Evolutionary conservation across 345 rosid species (phyloP).

Genomic region (Psidium guajava): DNA sequence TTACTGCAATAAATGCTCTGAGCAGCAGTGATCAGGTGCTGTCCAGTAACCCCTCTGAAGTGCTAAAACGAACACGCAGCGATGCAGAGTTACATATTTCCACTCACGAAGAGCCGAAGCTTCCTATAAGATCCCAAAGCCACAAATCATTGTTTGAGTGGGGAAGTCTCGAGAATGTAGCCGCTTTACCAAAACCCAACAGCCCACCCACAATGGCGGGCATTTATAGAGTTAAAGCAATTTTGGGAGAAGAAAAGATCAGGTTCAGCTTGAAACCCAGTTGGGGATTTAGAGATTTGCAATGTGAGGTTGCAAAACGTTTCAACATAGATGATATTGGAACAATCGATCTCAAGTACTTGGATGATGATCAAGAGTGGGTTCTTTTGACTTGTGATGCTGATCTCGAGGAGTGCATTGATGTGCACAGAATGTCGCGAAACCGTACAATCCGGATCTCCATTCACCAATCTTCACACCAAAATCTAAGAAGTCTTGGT

Average conservation of each 20-base stretch:
- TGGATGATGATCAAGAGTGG: constrained; percentile 68
- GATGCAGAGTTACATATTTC: constrained; percentile 31
- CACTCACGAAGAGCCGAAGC: constrained; percentile 35
- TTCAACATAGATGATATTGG: constrained; percentile 30
- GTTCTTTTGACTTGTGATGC: constrained; percentile 65
- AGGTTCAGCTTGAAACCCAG: constrained; percentile 50
- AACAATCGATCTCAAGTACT: constrained; percentile 42
- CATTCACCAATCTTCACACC: neutral
- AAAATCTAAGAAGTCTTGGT: neutral
- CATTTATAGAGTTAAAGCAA: constrained; percentile 45
- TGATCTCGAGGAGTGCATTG: constrained; percentile 81
- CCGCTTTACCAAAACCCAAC: constrained; percentile 15
- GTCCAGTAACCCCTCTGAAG: constrained; percentile 18
- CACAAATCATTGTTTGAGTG: constrained; percentile 37
- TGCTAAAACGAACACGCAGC: constrained; percentile 40
- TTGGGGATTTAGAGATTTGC: constrained; percentile 40
- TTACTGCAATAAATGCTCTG: constrained; percentile 8
- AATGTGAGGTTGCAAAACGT: constrained; percentile 49
- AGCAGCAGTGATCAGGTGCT: constrained; percentile 10
- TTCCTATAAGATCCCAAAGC: constrained; percentile 48
- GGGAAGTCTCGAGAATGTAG: constrained; percentile 20
- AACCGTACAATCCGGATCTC: constrained; percentile 49
- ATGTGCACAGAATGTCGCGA: constrained; percentile 37
- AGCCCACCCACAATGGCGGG: constrained; percentile 1
- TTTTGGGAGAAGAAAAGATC: constrained; percentile 16